phyloP scores from a whole-genome alignment of 2,329 filamentous ascomycete genomes.

The Aspergillus glaucus region DNA sequence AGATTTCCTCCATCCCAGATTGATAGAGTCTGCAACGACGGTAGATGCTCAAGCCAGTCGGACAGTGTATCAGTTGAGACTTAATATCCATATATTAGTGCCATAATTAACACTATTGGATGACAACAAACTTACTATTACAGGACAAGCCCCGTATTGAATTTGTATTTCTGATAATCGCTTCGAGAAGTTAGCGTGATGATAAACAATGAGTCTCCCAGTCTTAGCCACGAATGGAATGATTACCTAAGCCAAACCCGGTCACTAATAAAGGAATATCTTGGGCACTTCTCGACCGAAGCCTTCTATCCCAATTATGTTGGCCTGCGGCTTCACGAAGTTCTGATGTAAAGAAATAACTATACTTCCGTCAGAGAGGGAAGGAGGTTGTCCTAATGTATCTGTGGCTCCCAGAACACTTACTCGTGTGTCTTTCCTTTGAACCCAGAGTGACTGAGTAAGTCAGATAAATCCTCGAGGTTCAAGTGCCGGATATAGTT shows the following conservation, averaged over 20 bases:
- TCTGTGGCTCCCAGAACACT: constrained; percentile 22
- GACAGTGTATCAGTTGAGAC: constrained; percentile 49
- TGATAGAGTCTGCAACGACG: constrained; percentile 53
- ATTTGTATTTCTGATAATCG: constrained; percentile 43
- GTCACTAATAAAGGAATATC: constrained; percentile 37
- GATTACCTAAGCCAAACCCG: constrained; percentile 44
- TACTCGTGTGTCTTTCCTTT: constrained; percentile 52
- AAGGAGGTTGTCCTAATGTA: background rate
- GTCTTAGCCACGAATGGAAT: background rate
- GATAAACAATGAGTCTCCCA: background rate
- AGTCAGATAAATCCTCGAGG: constrained; percentile 54
- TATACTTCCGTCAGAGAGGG: constrained; percentile 14
- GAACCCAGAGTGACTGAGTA: constrained; percentile 56
- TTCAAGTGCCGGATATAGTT: constrained; percentile 60
- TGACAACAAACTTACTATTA: constrained; percentile 30
- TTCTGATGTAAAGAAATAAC: constrained; percentile 48
- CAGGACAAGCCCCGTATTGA: constrained; percentile 56
- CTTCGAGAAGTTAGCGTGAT: constrained; percentile 20
- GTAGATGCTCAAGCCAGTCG: constrained; percentile 54
- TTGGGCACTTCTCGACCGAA: constrained; percentile 14
- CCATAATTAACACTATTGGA: background rate
- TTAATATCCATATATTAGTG: constrained; percentile 10
- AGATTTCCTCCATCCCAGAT: constrained; percentile 58
- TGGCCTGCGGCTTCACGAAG: constrained; percentile 23
- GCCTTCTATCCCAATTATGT: constrained; percentile 17